phyloP scores from a whole-genome alignment of 208 protist genomes.

The Crithidia bombi region DNA sequence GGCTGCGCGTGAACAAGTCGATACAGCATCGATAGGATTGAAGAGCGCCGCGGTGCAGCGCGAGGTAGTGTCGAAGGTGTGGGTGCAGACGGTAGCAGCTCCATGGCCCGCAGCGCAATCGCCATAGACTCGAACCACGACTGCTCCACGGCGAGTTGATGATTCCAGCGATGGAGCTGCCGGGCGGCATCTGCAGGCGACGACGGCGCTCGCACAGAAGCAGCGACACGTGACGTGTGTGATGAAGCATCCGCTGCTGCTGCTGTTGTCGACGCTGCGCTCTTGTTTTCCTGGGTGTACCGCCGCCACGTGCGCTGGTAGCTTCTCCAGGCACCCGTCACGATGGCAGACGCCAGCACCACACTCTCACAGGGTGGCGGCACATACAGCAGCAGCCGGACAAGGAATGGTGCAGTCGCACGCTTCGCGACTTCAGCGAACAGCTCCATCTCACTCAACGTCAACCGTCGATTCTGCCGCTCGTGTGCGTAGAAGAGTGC shows the following conservation, averaged over 20 bases:
- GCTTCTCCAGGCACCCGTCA: conserved; percentile 29
- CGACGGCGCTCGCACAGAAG: not conserved
- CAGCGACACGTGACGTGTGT: too few species aligned
- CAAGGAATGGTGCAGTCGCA: conserved; percentile 43
- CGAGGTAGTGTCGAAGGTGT: too few species aligned
- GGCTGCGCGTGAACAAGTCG: conserved; percentile 22
- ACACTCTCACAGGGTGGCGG: conserved; percentile 36
- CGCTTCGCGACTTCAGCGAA: conserved; percentile 52
- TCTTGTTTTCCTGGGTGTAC: not conserved
- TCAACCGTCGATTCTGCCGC: conserved; percentile 32
- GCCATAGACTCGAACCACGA: conserved; percentile 27
- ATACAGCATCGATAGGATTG: not conserved
- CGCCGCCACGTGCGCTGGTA: conserved; percentile 26
- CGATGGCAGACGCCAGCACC: conserved; percentile 25
- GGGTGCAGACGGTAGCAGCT: conserved; percentile 15
- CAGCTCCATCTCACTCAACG: conserved; percentile 43
- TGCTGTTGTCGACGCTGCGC: not conserved
- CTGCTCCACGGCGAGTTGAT: conserved; percentile 4
- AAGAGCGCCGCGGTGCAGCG: not conserved
- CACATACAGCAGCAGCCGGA: conserved; percentile 36
- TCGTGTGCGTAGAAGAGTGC: conserved; percentile 50
- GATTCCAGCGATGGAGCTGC: not conserved
- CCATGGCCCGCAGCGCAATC: conserved; percentile 19
- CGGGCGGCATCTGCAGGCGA: too few species aligned
- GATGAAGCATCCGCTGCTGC: not conserved